Base-by-base conservation (phyloP, 2,329 filamentous ascomycete genomes). In the Hymenoscyphus fraxineus region DNA sequence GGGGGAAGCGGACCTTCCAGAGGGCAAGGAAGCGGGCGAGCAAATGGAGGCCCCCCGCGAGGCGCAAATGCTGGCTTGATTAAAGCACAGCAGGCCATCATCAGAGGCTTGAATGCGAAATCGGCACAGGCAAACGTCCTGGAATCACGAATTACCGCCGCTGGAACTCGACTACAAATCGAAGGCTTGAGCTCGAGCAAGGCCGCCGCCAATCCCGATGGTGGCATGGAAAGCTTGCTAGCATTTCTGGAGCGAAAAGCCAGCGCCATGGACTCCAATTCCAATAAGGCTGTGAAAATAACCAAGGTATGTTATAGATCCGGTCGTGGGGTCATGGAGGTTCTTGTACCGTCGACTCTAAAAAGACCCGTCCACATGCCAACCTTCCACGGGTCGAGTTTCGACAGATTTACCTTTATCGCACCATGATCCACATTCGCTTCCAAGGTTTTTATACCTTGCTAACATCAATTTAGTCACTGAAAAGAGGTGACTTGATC, bases 221-320 rank as follows among this genome's bases (percentile, higher is more conserved):
- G 89, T 59, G 90, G 90, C 22, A 74, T 90, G 32, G 82, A 83
- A 65, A 84, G 85, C 65, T 80, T 92, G 38, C 76, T 92, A 61
- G 80, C 80, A 60, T 92, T 92, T 74, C 78, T 93, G 67, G 88
- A 92, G 77, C 85, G 87, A 72, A 92, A 92, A 76, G 84, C 89
- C 58, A 82, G 82, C 63, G 78, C 81, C 68, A 80, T 86, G 74
- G 73, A 76, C 66, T 73, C 79, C 73, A 81, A 83, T 72, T 72
- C 72, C 61, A 72, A 71, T 39, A 72, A 66, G 61, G 79, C 80
- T 70, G 80, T 91, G 71, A 86, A 82, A 75, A 87, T 93, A 68
- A 87, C 86, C 79, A 91, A 92, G 88, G 90, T 93, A 90, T 86
- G 88, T 90, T 78, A 77, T 72, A 70, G 74, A 75, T 74, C 72